Evolutionary conservation across 106 monocot genomes (phyloP), one percentile per base, ranked within the genome.

Genomic region (Dendrobium catenatum): DNA sequence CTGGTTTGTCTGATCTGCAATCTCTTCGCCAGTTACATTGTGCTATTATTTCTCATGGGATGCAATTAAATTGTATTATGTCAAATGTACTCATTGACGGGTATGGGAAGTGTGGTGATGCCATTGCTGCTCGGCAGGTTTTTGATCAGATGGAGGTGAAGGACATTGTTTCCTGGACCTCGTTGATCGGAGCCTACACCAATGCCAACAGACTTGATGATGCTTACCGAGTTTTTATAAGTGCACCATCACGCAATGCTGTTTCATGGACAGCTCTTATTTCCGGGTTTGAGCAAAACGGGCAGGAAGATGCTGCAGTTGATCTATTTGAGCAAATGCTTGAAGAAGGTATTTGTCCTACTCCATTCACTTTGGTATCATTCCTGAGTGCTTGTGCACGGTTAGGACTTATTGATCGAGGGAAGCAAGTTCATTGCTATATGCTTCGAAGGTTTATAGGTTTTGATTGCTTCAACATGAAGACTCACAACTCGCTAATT

Each of bases 211-310:
- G 70, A 41, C 54, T 84, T 20, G 80, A 83, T n/a, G 86, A 89
- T 4, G 91, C 89, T 22, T 41, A 29, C 24, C 27, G 7, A 44
- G 24, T 85, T 31, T 94, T 94, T 72, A 85, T 81, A 22, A 68
- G 18, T 7, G 89, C 91, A 81, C 89, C 91, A 0, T 70, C 54
- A 2, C 80, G 49, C 19, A 91, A 88, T 72, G 81, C 78, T 0
- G 86, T 94, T 24, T 83, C 91, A 17, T 94, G 94, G 94, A 86
- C 91, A 0, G 83, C 89, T 51, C 73, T 94, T 48, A 81, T 94
- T 11, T 83, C 91, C 7, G 89, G 89, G 33, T 73, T 86, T 27
- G 88, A 86, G 67, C 89, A 91, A 79, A 80, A 89, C 17, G 89
- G 86, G 42, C 77, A 84, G 46, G 89, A 83, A 73, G 91, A 86